These are phyloP conservation scores for Porcisia deanei DNA, from an alignment of 208 protist species.

Conservation along the genomic window DNA sequence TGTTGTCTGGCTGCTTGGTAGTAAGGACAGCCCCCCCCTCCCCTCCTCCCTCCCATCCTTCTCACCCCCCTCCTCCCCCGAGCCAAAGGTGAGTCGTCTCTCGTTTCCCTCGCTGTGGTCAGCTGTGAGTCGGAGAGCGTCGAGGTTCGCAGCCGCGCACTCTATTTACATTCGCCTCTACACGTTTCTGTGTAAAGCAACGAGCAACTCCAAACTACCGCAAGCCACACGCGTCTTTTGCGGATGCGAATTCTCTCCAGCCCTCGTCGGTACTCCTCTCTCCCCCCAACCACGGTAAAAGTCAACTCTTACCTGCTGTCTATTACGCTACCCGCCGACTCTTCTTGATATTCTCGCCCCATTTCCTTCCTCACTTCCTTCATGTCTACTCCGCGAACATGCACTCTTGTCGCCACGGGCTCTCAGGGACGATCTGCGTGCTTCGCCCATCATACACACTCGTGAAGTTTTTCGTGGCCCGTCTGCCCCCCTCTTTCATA, in stretches of 20 bases:
- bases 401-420: not conserved
- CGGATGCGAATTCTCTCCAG: not conserved
- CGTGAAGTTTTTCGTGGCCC: not conserved
- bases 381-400: not conserved
- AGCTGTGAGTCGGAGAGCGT: not conserved
- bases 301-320: not conserved
- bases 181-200: not conserved
- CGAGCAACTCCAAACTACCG: not conserved
- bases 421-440: constrained; percentile 2
- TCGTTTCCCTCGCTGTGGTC: too few species aligned
- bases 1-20: too few species aligned
- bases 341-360: not conserved
- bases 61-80: too few species aligned
- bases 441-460: not conserved
- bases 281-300: too few species aligned
- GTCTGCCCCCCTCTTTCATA: not conserved
- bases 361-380: not conserved
- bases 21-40: too few species aligned
- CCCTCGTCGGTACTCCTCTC: too few species aligned
- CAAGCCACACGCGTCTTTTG: not conserved
- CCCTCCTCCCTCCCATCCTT: too few species aligned
- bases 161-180: not conserved
- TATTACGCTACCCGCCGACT: not conserved
- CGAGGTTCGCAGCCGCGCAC: not conserved
- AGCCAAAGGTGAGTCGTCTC: not conserved